Evolutionary conservation across 139 green algal genomes (phyloP).

Genomic region (Edaphochlamys debaryana): DNA sequence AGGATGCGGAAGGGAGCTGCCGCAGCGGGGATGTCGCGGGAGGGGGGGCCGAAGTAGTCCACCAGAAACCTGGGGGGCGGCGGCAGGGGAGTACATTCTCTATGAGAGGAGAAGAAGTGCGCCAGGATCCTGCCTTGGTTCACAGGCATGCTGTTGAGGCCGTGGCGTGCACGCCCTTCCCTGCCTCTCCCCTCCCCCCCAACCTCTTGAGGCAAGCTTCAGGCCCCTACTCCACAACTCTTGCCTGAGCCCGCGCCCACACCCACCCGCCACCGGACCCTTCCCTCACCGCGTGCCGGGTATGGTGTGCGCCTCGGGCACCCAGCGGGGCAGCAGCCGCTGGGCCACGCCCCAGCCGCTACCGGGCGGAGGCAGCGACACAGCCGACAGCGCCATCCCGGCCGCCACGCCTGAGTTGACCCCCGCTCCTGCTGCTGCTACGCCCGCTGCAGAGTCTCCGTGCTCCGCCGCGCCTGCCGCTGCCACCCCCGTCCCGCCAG

Average conservation of each 20-base stretch:
- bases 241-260: too few relatives aligned
- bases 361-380: neutral
- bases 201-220: too few relatives aligned
- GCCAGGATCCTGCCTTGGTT: neutral
- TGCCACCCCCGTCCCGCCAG: neutral
- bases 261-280: too few relatives aligned
- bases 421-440: neutral
- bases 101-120: too few relatives aligned
- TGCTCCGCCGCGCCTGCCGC: too few relatives aligned
- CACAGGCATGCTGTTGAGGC: neutral
- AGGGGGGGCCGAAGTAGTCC: conserved; percentile 72
- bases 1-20: conserved; percentile 76
- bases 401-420: neutral
- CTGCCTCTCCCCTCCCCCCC: too few relatives aligned
- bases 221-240: too few relatives aligned
- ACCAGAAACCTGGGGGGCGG: conserved; percentile 71
- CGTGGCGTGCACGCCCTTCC: too few relatives aligned
- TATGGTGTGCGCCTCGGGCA: conserved; percentile 70
- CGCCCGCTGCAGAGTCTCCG: neutral
- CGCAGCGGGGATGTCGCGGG: conserved; percentile 15
- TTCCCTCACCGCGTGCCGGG: conserved; percentile 60
- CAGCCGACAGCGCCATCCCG: neutral
- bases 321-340: neutral
- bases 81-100: neutral
- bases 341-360: neutral